These are phyloP conservation scores for Brassica nigra DNA, from an alignment of 345 rosid genomes.

Conservation along the genomic window DNA sequence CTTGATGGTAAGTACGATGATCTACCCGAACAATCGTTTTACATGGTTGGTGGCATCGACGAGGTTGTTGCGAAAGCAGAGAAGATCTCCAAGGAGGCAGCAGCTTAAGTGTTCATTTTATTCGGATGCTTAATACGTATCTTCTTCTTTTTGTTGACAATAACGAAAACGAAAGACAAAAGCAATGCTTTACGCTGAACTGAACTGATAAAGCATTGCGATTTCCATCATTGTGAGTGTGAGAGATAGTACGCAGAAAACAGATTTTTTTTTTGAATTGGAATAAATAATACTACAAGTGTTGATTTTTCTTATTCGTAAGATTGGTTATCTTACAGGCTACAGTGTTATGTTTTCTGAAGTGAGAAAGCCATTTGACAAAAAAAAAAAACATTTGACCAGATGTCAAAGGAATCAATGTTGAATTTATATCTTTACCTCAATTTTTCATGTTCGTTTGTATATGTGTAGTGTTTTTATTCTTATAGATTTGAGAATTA, in stretches of 20 bases:
- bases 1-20: slow-evolving; percentile 45
- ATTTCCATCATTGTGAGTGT: slow-evolving; percentile 24
- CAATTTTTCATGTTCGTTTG: not conserved
- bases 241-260: slow-evolving; percentile 20
- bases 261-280: slow-evolving; percentile 31
- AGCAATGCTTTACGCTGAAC: not conserved
- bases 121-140: not conserved
- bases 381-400: too few species aligned
- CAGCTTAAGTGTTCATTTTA: slow-evolving; percentile 25
- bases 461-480: too few species aligned
- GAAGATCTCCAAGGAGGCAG: slow-evolving; percentile 42
- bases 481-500: not conserved
- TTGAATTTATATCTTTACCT: not conserved
- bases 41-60: slow-evolving; percentile 67
- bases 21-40: slow-evolving; percentile 61
- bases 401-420: not conserved
- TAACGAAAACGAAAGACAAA: slow-evolving; percentile 23
- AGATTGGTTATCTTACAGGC: not conserved
- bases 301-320: slow-evolving; percentile 8
- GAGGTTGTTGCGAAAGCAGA: slow-evolving; percentile 57
- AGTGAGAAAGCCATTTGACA: not conserved
- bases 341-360: not conserved
- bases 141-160: slow-evolving; percentile 24
- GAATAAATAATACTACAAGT: slow-evolving; percentile 27
- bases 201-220: not conserved